Evolutionary conservation across 2,329 filamentous ascomycete species (phyloP).

Genomic region (Anisogramma anomala): DNA sequence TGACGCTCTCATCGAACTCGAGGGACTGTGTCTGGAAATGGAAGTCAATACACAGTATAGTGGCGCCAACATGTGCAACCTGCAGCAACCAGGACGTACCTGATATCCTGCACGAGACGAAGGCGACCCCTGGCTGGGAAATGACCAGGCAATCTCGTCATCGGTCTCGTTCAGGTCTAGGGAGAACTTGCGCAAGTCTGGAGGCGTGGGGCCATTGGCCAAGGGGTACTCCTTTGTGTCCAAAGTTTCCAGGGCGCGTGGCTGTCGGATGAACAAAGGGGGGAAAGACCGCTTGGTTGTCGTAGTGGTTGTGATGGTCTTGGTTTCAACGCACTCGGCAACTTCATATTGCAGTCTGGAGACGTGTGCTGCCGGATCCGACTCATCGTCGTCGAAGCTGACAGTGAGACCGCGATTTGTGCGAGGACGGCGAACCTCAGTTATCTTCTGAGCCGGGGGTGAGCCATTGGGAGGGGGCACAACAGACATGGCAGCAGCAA

Average conservation of each 20-base stretch:
- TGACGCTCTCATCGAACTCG: constrained; percentile 17
- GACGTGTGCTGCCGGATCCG: constrained; percentile 14
- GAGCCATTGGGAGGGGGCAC: constrained; percentile 11
- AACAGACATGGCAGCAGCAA: constrained; percentile 7
- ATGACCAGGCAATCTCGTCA: constrained; percentile 23
- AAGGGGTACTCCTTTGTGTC: constrained; percentile 87
- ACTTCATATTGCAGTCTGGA: constrained; percentile 42
- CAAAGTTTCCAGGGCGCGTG: constrained; percentile 57
- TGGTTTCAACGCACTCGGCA: constrained; percentile 55
- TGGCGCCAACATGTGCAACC: constrained; percentile 1
- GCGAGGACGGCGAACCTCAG: constrained; percentile 23
- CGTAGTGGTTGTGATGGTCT: constrained; percentile 78
- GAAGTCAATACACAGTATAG: too few species aligned
- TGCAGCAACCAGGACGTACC: background rate
- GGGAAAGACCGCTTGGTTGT: constrained; percentile 79
- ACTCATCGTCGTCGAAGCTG: constrained; percentile 24
- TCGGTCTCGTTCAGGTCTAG: constrained; percentile 57
- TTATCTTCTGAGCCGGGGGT: constrained; percentile 17
- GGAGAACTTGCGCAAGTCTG: constrained; percentile 63
- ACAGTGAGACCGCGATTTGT: constrained; percentile 26
- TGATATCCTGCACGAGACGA: constrained; percentile 5
- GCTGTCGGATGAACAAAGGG: constrained; percentile 66
- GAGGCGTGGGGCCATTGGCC: constrained; percentile 70
- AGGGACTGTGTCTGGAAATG: constrained; percentile 4
- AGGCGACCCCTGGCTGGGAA: constrained; percentile 5